Percentiles rank a stretch among this genome's conserved stretches.
These are phyloP conservation scores for Pouteria campechiana DNA, from an alignment of 179 eudicot genomes.

Conservation along the genomic window DNA sequence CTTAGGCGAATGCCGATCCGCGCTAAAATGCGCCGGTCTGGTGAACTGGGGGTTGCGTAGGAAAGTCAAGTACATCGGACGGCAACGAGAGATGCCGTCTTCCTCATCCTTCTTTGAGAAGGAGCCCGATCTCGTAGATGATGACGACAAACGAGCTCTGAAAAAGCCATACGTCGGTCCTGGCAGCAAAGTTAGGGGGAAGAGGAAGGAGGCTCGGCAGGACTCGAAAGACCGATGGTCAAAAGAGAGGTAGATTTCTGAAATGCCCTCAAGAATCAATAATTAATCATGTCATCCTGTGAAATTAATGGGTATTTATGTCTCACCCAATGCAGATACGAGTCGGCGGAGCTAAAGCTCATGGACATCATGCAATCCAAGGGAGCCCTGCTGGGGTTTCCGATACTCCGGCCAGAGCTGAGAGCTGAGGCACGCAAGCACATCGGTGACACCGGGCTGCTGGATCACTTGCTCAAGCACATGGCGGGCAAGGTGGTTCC, in stretches of 20 bases:
- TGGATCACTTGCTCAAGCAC: constrained; percentile 92
- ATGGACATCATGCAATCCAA: constrained; percentile 64
- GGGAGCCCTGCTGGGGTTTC: constrained; percentile 49
- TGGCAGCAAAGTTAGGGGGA: constrained; percentile 1
- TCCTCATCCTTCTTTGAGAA: constrained; percentile 14
- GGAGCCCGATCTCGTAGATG: constrained; percentile 10
- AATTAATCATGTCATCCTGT: not conserved
- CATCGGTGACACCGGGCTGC: constrained; percentile 86
- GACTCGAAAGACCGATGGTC: constrained; percentile 64
- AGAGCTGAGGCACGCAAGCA: constrained; percentile 73
- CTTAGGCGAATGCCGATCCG: constrained; percentile 12
- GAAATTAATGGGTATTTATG: not conserved
- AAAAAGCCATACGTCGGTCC: no score
- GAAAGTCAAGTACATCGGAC: constrained; percentile 30
- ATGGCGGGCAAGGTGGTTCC: constrained; percentile 88
- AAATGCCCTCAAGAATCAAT: not conserved
- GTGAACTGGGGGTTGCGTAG: constrained; percentile 38
- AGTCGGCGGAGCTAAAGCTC: constrained; percentile 56
- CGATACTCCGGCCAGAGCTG: constrained; percentile 64
- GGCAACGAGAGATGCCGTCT: constrained; percentile 21
- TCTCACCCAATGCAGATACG: constrained; percentile 53
- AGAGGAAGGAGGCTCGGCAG: constrained; percentile 18
- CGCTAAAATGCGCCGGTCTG: constrained; percentile 19
- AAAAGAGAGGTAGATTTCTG: constrained; percentile 45
- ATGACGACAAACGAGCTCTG: constrained; percentile 8